A percentile compares a stretch with the other conserved stretches of the same genome.
Evolutionary conservation across 352 stramenopile genomes (phyloP).

Genomic region (Phytopythium sindhum): DNA sequence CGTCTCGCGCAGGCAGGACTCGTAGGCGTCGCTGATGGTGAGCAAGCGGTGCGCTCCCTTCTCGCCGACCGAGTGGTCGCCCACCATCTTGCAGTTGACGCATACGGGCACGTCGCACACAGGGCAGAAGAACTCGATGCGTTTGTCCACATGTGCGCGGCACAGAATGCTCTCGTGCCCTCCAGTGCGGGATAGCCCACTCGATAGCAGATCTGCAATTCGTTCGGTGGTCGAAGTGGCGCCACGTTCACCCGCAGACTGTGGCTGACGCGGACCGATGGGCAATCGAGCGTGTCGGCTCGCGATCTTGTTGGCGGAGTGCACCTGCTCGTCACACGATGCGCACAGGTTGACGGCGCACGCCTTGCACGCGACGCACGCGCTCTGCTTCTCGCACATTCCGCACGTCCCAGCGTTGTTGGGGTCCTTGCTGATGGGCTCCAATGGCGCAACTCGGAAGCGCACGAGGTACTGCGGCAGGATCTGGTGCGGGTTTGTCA

Average conservation of each 20-base stretch:
- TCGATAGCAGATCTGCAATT: not conserved
- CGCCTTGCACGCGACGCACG: constrained; percentile 46
- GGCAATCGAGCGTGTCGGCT: constrained; percentile 58
- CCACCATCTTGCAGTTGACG: constrained; percentile 81
- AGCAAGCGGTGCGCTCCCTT: constrained; percentile 70
- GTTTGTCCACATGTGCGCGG: constrained; percentile 43
- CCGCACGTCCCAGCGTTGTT: constrained; percentile 35
- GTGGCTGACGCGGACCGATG: constrained; percentile 8
- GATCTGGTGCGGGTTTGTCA: constrained; percentile 58
- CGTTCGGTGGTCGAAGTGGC: not conserved
- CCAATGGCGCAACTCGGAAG: constrained; percentile 36
- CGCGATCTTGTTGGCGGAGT: constrained; percentile 82
- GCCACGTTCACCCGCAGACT: not conserved
- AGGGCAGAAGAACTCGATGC: constrained; percentile 75
- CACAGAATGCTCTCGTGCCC: constrained; percentile 16
- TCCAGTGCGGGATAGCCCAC: constrained; percentile 7
- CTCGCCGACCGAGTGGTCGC: constrained; percentile 74
- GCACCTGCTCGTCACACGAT: constrained; percentile 62
- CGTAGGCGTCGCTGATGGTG: constrained; percentile 61
- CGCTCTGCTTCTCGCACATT: constrained; percentile 57
- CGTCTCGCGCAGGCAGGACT: constrained; percentile 59
- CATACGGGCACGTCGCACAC: constrained; percentile 60
- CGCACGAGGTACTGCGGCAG: constrained; percentile 71
- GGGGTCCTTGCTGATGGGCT: constrained; percentile 8
- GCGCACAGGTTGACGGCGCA: constrained; percentile 71